Base-by-base conservation (phyloP, 139 green algal species). In the Mesotaenium endlicherianum region DNA sequence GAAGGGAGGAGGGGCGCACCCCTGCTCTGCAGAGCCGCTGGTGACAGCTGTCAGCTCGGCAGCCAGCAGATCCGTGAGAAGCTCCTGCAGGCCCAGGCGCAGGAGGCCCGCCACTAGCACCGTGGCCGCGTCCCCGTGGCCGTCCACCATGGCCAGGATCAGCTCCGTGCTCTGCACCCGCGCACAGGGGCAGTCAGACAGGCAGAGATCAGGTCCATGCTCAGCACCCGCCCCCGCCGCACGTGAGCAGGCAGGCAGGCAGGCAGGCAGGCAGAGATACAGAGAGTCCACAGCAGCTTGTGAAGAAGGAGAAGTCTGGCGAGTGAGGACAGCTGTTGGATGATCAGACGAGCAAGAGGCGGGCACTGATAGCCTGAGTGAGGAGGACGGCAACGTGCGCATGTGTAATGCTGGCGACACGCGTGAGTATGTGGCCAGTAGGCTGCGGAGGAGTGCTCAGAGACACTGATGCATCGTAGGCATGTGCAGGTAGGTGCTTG, bases 131-230 rank as follows among this genome's bases (percentile, higher is more conserved):
- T 70, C 70, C 70, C 6, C 39, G 40, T 60, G 40, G 6, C 70
- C 70, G 47, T 79, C 70, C 47, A 79, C 70, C 70, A 79, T 79
- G 31, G 70, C 70, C 42, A 79, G 70, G 39, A 79, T 34, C 45
- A 79, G 70, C 47, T 79, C 70, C 11, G 43, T 76, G 8, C 70
- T 79, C 70, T 79, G 60, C 11, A 72, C 8, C 6, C 60, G 43
- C 11, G 5, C 6, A 72, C 11, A 72, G 5, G 5, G 5, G 41
- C 60, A 72, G 11, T 72, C 60, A 72, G 11, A 14, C 5, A 40
- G 20, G 11, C 43, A 8, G 11, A 72, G 53, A 34, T 34, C 53
- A 64, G 26, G 26, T 64, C 53, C 20, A 64, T 20, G 26, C 53
- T 26, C 53, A 26, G 20, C 53, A 64, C 20, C 26, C 20, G 53